phyloP scores from a whole-genome alignment of 352 stramenopile species.

The Phytophthora kernoviae region DNA sequence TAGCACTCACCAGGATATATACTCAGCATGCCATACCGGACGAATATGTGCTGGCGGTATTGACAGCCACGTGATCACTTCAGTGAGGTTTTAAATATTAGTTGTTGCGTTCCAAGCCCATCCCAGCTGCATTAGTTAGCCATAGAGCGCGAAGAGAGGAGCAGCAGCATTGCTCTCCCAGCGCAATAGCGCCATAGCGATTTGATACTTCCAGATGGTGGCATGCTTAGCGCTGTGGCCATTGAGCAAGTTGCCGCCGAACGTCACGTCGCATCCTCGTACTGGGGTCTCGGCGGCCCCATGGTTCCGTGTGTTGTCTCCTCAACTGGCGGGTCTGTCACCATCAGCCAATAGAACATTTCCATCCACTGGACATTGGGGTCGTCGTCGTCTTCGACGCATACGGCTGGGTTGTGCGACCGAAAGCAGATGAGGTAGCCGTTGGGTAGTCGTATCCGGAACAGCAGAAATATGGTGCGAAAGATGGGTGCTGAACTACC shows the following conservation, averaged over 20 bases:
- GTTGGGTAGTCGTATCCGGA: constrained; percentile 58
- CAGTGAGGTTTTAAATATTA: constrained; percentile 23
- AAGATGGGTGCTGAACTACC: constrained; percentile 63
- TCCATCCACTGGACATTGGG: constrained; percentile 80
- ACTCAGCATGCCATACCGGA: too few relatives aligned
- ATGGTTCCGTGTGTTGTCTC: constrained; percentile 10
- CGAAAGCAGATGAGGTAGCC: constrained; percentile 77
- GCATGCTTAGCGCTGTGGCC: constrained; percentile 63
- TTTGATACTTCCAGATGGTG: constrained; percentile 82
- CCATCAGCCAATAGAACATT: constrained; percentile 82
- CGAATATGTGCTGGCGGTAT: too few relatives aligned
- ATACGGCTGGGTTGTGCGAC: constrained; percentile 67
- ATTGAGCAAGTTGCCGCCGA: constrained; percentile 74
- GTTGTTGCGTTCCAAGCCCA: constrained; percentile 5
- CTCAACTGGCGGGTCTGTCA: constrained; percentile 46
- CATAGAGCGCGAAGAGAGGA: constrained; percentile 69
- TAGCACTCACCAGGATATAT: too few relatives aligned
- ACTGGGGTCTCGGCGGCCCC: constrained; percentile 23
- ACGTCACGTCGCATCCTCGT: constrained; percentile 62
- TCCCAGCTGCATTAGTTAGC: constrained; percentile 26
- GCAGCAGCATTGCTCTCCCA: constrained; percentile 84
- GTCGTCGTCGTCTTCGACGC: constrained; percentile 58
- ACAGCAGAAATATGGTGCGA: constrained; percentile 77
- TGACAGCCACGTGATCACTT: too few relatives aligned
- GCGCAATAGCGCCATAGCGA: constrained; percentile 73